Percentiles rank a stretch among this genome's conserved stretches.
Conservation (phyloP, 495 filamentous ascomycete species). For the Neurospora terricola region DNA sequence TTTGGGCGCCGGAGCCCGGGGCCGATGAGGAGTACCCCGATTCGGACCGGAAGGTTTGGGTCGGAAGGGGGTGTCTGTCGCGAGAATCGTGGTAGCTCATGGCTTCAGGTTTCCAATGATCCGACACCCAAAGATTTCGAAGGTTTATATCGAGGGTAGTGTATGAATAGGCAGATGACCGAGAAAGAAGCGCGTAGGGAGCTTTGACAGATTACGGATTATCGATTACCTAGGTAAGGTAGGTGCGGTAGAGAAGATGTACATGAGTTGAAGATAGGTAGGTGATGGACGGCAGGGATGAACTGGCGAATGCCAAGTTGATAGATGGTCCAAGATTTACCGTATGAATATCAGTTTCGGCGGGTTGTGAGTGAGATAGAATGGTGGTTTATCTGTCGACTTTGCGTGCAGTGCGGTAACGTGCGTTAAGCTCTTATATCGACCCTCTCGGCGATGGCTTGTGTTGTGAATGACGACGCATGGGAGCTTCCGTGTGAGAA, state of each 20-base stretch:
- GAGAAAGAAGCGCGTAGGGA: background rate
- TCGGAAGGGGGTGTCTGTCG: slow-evolving; percentile 7
- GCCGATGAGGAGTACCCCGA: slow-evolving; percentile 8
- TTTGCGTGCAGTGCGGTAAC: background rate
- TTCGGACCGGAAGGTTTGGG: slow-evolving; percentile 15
- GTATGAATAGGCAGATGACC: background rate
- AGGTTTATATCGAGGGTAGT: background rate
- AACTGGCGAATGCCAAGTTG: background rate
- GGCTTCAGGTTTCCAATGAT: background rate
- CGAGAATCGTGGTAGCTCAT: slow-evolving; percentile 17
- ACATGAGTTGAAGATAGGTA: background rate
- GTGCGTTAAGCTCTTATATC: background rate
- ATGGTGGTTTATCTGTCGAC: background rate
- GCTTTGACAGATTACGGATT: background rate
- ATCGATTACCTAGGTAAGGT: background rate
- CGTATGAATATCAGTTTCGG: background rate
- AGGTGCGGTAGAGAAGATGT: background rate
- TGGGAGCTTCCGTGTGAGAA: background rate
- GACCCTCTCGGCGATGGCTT: background rate
- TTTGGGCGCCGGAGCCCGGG: slow-evolving; percentile 23
- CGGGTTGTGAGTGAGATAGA: background rate
- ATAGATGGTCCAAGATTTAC: background rate
- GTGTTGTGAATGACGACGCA: background rate
- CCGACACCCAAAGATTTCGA: background rate
- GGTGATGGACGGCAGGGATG: background rate